Base-by-base conservation (phyloP, 495 filamentous ascomycete species). In the Elasticomyces elasticus region DNA sequence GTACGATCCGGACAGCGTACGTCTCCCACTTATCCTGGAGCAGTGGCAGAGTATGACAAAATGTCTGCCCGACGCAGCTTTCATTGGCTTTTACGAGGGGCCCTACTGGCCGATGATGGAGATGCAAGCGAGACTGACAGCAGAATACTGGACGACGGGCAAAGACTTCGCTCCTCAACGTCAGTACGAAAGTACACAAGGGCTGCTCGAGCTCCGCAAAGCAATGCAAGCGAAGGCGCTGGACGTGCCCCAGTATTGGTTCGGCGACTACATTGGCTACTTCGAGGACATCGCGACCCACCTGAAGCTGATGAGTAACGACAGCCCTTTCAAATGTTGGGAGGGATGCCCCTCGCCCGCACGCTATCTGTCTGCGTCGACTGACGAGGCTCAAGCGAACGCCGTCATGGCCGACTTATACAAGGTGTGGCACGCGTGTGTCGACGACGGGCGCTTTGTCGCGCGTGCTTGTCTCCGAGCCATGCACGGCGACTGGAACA, bases 81-180 rank as follows among this genome's bases (percentile, higher is more conserved):
- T 94, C 55, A 81, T 94, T 0, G 89, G 89, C 4, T 85, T 91
- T 67, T 91, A 94, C 65, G 78, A 86, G 31, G 84, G 86, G 0
- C 86, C 89, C 0, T 94, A 85, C 67, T 95, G 87, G 84, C 85
- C 84, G 0, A 77, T 86, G 0, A 85, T 91, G 76, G 89, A 95
- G 62, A 82, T 89, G 79, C 89, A 94, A 67, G 85, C 87, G 0
- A 78, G 81, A 13, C 79, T 82, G 52, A 62, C 92, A 1, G 75
- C 75, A 0, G 52, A 64, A 4, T 47, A 62, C 15, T 80, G 79
- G 73, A 60, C 42, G 46, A 27, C 20, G 12, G 53, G 42, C 0
- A 38, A 2, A 11, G 15, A n/a, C 13, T n/a, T 43, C 9, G 33
- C 54, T 1, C 37, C 49, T 20, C 44, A 12, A 13, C 23, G 40